Conservation (phyloP, 352 stramenopile genomes). For the Phytophthora cactorum region DNA sequence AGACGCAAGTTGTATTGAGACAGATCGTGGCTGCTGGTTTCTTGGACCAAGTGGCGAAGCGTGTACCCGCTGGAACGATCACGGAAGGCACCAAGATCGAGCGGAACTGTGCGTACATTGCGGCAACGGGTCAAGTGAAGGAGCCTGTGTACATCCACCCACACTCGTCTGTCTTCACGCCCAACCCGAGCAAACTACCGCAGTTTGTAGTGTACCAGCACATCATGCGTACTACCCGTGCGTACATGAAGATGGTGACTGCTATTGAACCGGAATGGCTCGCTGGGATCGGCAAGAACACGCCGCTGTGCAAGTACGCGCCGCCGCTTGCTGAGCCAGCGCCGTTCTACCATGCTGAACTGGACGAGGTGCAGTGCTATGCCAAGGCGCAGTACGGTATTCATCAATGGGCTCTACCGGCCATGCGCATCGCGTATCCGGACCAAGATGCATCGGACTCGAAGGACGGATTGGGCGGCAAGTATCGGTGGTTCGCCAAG, state of each 20-base stretch:
- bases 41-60: constrained; percentile 84
- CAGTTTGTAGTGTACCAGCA: constrained; percentile 81
- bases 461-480: constrained; percentile 50
- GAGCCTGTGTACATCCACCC: constrained; percentile 88
- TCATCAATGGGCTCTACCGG: constrained; percentile 71
- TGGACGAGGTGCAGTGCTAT: constrained; percentile 83
- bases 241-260: constrained; percentile 98
- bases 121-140: constrained; percentile 58
- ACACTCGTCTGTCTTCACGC: constrained; percentile 83
- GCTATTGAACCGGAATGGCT: constrained; percentile 98
- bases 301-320: constrained; percentile 75
- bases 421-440: constrained; percentile 63
- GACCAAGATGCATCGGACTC: constrained; percentile 35
- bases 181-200: constrained; percentile 67
- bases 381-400: constrained; percentile 77
- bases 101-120: constrained; percentile 82
- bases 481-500: constrained; percentile 87
- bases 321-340: constrained; percentile 61
- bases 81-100: constrained; percentile 84
- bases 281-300: constrained; percentile 74
- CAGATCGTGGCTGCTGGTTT: constrained; percentile 85
- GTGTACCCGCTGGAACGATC: constrained; percentile 72
- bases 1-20: constrained; percentile 64
- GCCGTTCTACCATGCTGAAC: constrained; percentile 59
- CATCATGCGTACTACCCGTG: constrained; percentile 76